Evolutionary conservation across 306 rosid genomes (phyloP).

Genomic region (Gleditsia sinensis): DNA sequence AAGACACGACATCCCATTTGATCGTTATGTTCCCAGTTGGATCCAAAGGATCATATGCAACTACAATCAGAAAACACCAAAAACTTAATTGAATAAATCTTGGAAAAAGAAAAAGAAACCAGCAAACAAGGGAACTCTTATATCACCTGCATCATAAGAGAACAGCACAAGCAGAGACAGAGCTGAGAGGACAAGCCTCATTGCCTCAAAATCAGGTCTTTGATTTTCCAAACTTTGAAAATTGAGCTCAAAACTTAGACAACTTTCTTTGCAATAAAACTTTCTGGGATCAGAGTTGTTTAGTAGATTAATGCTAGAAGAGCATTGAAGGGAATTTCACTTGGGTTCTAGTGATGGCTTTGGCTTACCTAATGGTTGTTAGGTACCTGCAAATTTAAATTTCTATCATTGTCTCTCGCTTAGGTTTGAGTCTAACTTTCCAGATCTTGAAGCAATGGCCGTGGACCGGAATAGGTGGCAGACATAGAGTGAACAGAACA

Average conservation of each 20-base stretch:
- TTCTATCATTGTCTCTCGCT: constrained; percentile 21
- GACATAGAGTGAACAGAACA: constrained; percentile 43
- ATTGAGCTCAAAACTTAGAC: constrained; percentile 3
- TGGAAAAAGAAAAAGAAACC: not conserved
- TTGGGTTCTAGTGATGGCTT: constrained; percentile 41
- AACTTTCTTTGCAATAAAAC: constrained; percentile 16
- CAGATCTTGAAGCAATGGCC: constrained; percentile 74
- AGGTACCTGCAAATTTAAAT: constrained; percentile 35
- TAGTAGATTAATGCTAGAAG: constrained; percentile 22
- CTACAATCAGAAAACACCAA: constrained; percentile 43
- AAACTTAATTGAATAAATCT: constrained; percentile 5
- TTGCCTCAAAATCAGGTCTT: constrained; percentile 24
- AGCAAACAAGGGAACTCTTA: not conserved
- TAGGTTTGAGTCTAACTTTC: constrained; percentile 44
- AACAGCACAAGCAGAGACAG: constrained; percentile 48
- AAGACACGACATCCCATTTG: constrained; percentile 94
- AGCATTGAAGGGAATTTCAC: constrained; percentile 27
- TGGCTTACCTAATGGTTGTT: constrained; percentile 64
- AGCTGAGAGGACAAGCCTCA: constrained; percentile 60
- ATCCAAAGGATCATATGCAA: constrained; percentile 94
- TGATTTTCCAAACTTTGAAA: constrained; percentile 27
- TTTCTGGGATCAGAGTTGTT: not conserved
- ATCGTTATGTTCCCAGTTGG: constrained; percentile 90
- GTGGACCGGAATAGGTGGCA: constrained; percentile 46
- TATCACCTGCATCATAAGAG: constrained; percentile 59